Evolutionary conservation across 176 grass and related monocot genomes (phyloP).

Genomic region (Eragrostis nindensis): DNA sequence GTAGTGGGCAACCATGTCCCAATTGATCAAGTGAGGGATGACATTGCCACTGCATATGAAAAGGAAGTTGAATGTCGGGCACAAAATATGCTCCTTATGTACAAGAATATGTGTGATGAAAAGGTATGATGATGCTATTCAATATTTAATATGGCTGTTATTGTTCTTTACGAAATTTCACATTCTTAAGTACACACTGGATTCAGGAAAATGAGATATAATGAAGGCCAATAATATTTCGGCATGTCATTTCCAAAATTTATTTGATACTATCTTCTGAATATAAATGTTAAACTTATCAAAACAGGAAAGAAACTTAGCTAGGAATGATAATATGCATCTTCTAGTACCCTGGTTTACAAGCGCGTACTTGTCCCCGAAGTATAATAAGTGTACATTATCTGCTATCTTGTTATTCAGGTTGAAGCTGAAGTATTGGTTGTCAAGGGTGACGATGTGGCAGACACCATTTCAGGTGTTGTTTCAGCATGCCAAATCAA

Average conservation of each 20-base stretch:
- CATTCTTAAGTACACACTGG: background rate
- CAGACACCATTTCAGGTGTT: constrained; percentile 53
- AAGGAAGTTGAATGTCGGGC: constrained; percentile 48
- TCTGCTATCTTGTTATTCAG: constrained; percentile 44
- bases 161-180: constrained; percentile 21
- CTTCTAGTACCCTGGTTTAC: constrained; percentile 8
- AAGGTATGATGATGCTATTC: constrained; percentile 28
- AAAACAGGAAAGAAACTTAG: background rate
- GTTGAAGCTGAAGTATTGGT: constrained; percentile 53
- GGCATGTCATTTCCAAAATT: background rate
- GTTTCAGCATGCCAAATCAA: constrained; percentile 43
- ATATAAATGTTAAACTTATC: background rate
- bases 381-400: background rate
- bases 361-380: background rate
- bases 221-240: background rate
- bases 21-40: constrained; percentile 51
- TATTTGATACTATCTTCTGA: background rate
- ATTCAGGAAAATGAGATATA: background rate
- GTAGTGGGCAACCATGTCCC: constrained; percentile 62
- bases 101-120: constrained; percentile 52
- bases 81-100: constrained; percentile 47
- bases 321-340: background rate
- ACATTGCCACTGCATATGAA: constrained; percentile 53
- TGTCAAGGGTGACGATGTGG: constrained; percentile 58
- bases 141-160: background rate